Evolutionary conservation across 768 basidiomycete species (phyloP).

Genomic region (Sporobolomyces roseus): DNA sequence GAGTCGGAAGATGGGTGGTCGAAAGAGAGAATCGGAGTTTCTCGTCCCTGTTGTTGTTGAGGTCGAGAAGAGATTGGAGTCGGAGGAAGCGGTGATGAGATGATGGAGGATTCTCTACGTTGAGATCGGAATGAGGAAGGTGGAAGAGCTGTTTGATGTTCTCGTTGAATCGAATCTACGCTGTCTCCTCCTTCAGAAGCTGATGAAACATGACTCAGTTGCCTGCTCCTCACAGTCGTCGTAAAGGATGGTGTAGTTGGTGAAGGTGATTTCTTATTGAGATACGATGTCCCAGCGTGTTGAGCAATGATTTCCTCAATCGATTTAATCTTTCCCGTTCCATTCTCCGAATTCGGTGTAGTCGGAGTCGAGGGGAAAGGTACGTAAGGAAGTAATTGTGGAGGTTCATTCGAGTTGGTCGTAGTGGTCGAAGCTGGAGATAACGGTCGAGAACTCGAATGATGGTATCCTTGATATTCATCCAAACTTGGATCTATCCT

Average conservation of each 20-base stretch:
- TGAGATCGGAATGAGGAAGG: no score
- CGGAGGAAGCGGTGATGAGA: no score
- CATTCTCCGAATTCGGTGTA: neutral
- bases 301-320: slow-evolving; percentile 41
- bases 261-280: no score
- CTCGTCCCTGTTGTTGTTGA: no score
- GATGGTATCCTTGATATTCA: neutral
- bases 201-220: slow-evolving; percentile 3
- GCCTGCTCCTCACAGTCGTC: neutral
- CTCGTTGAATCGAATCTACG: no score
- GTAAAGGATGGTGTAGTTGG: neutral
- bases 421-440: neutral
- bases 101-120: no score
- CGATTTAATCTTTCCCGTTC: slow-evolving; percentile 21
- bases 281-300: slow-evolving; percentile 11
- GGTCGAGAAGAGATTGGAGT: no score
- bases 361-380: neutral
- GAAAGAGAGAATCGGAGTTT: neutral
- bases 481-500: neutral
- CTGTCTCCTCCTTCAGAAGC: no score
- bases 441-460: neutral
- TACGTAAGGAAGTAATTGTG: neutral
- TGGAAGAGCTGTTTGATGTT: no score
- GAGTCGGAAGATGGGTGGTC: neutral
- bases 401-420: neutral